phyloP scores from a whole-genome alignment of 1,139 yeast genomes.

The Trichomonascaceae sp. region DNA sequence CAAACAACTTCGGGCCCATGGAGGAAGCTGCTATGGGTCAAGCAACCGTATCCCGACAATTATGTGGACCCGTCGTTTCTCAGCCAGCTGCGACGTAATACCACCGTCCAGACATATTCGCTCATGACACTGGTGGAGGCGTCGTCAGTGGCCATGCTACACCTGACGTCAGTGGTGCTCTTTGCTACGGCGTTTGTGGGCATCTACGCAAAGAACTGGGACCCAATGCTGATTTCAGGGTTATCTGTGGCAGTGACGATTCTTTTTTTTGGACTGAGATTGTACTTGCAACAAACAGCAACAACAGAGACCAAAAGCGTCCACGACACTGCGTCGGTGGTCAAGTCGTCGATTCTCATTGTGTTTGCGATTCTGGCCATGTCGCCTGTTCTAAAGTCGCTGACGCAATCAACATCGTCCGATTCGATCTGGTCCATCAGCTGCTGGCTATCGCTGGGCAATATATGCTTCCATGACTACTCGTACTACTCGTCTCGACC shows the following conservation, averaged over 20 bases:
- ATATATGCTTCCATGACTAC: conserved; percentile 58
- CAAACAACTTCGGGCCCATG: conserved; percentile 29
- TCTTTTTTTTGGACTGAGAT: conserved; percentile 28
- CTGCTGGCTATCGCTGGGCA: conserved; percentile 58
- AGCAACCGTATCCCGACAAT: conserved; percentile 84
- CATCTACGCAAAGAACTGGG: conserved; percentile 22
- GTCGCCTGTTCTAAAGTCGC: conserved; percentile 80
- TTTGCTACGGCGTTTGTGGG: conserved; percentile 52
- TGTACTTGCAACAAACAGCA: conserved; percentile 1
- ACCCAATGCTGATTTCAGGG: conserved; percentile 23
- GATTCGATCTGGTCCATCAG: conserved; percentile 94
- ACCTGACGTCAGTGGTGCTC: conserved; percentile 45
- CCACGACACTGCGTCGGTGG: conserved; percentile 16
- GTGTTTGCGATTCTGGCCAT: conserved; percentile 59
- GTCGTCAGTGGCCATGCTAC: conserved; percentile 54
- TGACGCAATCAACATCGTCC: conserved; percentile 79
- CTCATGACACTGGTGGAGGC: conserved; percentile 52
- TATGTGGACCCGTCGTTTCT: conserved; percentile 73
- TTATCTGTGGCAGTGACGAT: conserved; percentile 23
- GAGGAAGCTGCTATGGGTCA: conserved; percentile 79
- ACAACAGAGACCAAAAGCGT: neutral
- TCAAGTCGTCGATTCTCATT: conserved; percentile 57
- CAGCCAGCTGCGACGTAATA: conserved; percentile 63
- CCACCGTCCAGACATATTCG: conserved; percentile 59
- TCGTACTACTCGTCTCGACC: conserved; percentile 18